Conservation (phyloP, 73 alveolate species). For the Paramecium sonneborni region DNA sequence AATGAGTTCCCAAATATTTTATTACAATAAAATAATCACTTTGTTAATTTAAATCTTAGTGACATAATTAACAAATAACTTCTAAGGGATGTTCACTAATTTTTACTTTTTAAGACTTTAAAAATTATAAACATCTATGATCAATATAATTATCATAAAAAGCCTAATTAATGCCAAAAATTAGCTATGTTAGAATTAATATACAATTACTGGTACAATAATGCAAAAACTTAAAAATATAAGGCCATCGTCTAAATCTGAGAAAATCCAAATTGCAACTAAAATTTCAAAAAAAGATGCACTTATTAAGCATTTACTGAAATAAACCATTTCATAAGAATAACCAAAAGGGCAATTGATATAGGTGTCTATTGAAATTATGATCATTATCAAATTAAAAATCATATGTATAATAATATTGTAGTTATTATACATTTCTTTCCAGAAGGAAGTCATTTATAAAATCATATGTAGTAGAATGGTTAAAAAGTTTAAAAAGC, state of each 20-base stretch:
- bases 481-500: not conserved
- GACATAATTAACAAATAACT: not conserved
- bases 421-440: not conserved
- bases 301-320: not conserved
- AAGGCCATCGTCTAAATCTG: not conserved
- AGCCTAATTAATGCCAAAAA: not conserved
- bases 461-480: not conserved
- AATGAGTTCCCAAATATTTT: not conserved
- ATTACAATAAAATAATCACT: not conserved
- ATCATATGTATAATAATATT: not conserved
- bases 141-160: not conserved
- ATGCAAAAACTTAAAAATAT: not conserved
- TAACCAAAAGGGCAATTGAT: not conserved
- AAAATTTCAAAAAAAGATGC: not conserved
- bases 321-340: not conserved
- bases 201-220: not conserved
- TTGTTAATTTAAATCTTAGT: not conserved
- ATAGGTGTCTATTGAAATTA: not conserved
- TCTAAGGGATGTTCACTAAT: not conserved
- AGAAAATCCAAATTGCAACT: slow-evolving; percentile 7
- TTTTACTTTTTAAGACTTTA: no score
- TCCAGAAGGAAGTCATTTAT: not conserved
- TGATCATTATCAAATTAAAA: not conserved
- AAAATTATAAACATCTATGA: not conserved
- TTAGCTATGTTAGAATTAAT: not conserved